Evolutionary conservation across 345 rosid species (phyloP).

Genomic region (Mallotus nudiflorus): DNA sequence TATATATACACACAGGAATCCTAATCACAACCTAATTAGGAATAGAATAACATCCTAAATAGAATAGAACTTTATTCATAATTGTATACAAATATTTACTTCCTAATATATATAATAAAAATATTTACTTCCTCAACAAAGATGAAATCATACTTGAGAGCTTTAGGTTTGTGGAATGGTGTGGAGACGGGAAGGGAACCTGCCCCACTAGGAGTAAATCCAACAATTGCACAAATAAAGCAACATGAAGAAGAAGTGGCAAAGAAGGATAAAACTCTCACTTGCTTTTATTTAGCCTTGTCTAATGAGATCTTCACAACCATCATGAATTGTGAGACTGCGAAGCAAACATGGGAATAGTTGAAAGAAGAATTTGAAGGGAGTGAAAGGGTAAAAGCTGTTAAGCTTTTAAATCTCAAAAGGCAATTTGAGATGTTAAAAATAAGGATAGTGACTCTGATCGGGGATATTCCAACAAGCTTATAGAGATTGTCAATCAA

Average conservation of each 20-base stretch:
- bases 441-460: background rate
- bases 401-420: too few species aligned
- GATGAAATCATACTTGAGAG: too few species aligned
- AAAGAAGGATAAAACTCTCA: background rate
- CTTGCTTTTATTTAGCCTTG: background rate
- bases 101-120: too few species aligned
- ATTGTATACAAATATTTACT: too few species aligned
- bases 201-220: background rate
- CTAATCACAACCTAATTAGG: too few species aligned
- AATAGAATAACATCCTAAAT: too few species aligned
- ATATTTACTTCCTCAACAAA: too few species aligned
- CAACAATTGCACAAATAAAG: background rate
- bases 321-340: background rate
- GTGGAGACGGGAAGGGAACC: too few species aligned
- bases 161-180: too few species aligned
- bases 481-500: background rate
- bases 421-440: background rate
- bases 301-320: background rate
- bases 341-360: background rate
- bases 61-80: too few species aligned
- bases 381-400: background rate
- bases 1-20: too few species aligned
- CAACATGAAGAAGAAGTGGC: background rate
- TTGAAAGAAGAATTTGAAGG: background rate
- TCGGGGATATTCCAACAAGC: background rate